Conservation (phyloP, 1,139 yeast species). For the Meyerozyma elateridarum region DNA sequence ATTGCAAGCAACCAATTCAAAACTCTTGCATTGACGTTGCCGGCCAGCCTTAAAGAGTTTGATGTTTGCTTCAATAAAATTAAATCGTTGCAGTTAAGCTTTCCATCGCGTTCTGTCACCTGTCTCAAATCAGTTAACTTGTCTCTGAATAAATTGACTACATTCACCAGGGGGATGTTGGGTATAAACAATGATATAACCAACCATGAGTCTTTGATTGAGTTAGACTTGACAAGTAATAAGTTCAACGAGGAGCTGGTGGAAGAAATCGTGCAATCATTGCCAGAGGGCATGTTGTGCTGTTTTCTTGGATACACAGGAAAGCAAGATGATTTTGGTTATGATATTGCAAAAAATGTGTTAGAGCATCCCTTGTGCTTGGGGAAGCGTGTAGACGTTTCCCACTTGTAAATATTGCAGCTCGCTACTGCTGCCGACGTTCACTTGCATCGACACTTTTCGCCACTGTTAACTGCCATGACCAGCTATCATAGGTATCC, state of each 20-base stretch:
- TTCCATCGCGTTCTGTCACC: slow-evolving; percentile 11
- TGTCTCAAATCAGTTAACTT: slow-evolving; percentile 15
- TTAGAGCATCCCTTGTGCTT: slow-evolving; percentile 11
- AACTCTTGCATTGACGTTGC: slow-evolving; percentile 6
- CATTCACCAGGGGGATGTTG: slow-evolving; percentile 11
- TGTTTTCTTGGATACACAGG: slow-evolving; percentile 19
- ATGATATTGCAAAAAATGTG: slow-evolving; percentile 19
- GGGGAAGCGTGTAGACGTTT: slow-evolving; percentile 17
- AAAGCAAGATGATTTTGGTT: slow-evolving; percentile 20
- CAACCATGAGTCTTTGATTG: slow-evolving; percentile 15
- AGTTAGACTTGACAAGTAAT: slow-evolving; percentile 20
- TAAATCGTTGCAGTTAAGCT: slow-evolving; percentile 9
- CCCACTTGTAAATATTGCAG: slow-evolving; percentile 1
- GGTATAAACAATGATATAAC: slow-evolving; percentile 13
- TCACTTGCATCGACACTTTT: too few species aligned
- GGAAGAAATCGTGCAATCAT: not conserved
- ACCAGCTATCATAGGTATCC: too few species aligned
- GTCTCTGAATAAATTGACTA: slow-evolving; percentile 15
- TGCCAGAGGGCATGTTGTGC: slow-evolving; percentile 13
- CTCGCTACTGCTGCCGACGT: too few species aligned
- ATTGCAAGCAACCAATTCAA: slow-evolving; percentile 14
- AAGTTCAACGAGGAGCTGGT: slow-evolving; percentile 9
- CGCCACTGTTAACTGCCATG: too few species aligned
- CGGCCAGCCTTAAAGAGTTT: slow-evolving; percentile 9
- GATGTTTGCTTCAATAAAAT: slow-evolving; percentile 17